A percentile compares a stretch with the other conserved stretches of the same genome.
phyloP scores from a whole-genome alignment of 2,329 filamentous ascomycete genomes.

The Pseudocercospora vitis region DNA sequence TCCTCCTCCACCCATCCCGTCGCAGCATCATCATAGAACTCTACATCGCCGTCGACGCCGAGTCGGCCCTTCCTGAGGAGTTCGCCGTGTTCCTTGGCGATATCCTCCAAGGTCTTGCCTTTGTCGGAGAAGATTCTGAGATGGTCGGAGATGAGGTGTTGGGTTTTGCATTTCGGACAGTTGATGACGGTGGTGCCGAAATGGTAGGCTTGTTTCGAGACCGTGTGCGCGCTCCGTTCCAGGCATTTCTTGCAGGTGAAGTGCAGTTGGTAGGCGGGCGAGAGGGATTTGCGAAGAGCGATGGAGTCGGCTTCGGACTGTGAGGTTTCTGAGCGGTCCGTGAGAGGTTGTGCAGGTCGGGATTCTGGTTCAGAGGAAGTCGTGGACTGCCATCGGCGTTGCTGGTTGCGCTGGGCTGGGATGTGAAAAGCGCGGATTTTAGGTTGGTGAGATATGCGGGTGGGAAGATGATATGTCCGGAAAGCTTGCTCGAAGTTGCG shows the following conservation, averaged over 20 bases:
- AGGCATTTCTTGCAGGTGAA: constrained; percentile 86
- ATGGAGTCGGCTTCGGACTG: constrained; percentile 33
- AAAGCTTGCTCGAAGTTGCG: constrained; percentile 36
- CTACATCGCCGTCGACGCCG: constrained; percentile 78
- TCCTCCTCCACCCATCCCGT: constrained; percentile 14
- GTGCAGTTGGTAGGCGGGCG: constrained; percentile 77
- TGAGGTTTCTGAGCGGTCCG: constrained; percentile 30
- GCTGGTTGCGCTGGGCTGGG: constrained; percentile 12
- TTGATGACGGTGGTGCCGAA: constrained; percentile 83
- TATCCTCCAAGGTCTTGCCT: constrained; percentile 70
- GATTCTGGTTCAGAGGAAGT: no score
- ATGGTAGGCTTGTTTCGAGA: constrained; percentile 96
- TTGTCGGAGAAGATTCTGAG: constrained; percentile 76
- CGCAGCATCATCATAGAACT: constrained; percentile 80
- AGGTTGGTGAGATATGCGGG: constrained; percentile 12
- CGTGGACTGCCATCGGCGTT: constrained; percentile 16
- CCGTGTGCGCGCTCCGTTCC: constrained; percentile 74
- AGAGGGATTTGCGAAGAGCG: constrained; percentile 45
- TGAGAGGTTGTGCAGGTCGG: constrained; percentile 28
- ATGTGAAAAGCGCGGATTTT: constrained; percentile 21
- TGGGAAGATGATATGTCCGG: constrained; percentile 32
- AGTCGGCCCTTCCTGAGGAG: constrained; percentile 70
- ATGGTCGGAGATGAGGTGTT: constrained; percentile 91
- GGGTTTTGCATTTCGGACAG: constrained; percentile 80
- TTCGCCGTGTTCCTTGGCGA: constrained; percentile 73